phyloP scores from a whole-genome alignment of 2,329 filamentous ascomycete species.

The Arthroderma uncinatum region DNA sequence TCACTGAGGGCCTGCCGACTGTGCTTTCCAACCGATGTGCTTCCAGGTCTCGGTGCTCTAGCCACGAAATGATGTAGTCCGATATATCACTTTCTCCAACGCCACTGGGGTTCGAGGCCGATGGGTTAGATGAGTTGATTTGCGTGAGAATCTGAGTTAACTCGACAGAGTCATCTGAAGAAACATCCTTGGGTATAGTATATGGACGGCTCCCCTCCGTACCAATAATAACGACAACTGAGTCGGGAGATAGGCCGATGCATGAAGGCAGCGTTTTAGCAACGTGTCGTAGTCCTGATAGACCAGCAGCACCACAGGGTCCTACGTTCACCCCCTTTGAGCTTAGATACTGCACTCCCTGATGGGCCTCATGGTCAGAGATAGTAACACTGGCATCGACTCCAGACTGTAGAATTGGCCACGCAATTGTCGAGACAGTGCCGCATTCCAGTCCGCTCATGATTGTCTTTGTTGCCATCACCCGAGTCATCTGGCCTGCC shows the following conservation, averaged over 20 bases:
- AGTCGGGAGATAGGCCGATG: constrained; percentile 36
- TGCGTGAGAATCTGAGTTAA: constrained; percentile 38
- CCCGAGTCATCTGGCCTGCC: constrained; percentile 37
- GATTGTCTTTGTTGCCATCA: constrained; percentile 52
- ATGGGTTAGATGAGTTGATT: constrained; percentile 43
- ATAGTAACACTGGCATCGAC: constrained; percentile 52
- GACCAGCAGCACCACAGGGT: constrained; percentile 51
- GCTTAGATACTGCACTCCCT: constrained; percentile 45
- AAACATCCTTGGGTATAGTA: constrained; percentile 32
- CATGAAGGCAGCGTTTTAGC: constrained; percentile 21
- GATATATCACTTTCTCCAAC: constrained; percentile 40
- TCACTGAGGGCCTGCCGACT: constrained; percentile 40
- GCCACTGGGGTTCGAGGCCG: constrained; percentile 32
- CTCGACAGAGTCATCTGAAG: constrained; percentile 31
- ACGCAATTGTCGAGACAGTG: constrained; percentile 54
- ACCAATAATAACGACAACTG: constrained; percentile 53
- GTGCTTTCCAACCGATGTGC: constrained; percentile 40
- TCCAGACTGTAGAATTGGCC: constrained; percentile 47
- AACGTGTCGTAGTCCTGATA: constrained; percentile 46
- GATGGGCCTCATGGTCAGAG: constrained; percentile 52
- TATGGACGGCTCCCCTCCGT: constrained; percentile 55
- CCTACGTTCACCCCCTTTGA: constrained; percentile 41
- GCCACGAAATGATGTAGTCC: constrained; percentile 40
- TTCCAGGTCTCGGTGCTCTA: constrained; percentile 43
- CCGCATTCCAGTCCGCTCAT: constrained; percentile 68